Evolutionary conservation across 148 eudicot species (phyloP).

Genomic region (Vaccinium corymbosum): DNA sequence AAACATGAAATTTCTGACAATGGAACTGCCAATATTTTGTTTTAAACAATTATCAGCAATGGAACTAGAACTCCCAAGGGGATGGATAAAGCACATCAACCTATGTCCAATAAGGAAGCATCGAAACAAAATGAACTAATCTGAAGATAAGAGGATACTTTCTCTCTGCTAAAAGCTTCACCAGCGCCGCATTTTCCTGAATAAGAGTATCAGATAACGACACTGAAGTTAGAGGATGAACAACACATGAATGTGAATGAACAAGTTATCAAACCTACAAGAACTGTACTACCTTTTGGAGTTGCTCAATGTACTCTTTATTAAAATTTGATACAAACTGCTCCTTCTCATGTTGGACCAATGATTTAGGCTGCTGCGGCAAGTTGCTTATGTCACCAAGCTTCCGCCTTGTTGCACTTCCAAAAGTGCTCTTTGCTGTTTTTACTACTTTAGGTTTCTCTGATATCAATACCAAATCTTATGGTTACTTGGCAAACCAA

Average conservation of each 20-base stretch:
- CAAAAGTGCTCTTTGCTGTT: slow-evolving; percentile 11
- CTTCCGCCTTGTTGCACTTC: slow-evolving; percentile 28
- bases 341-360: slow-evolving; percentile 20
- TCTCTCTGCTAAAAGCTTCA: slow-evolving; percentile 39
- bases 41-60: not conserved
- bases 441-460: slow-evolving; percentile 24
- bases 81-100: not conserved
- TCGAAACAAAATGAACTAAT: slow-evolving; percentile 1
- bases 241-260: not conserved
- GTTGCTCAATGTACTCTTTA: slow-evolving; percentile 34
- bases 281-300: slow-evolving; percentile 36
- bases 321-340: slow-evolving; percentile 15
- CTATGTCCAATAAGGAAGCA: not conserved
- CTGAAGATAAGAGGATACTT: slow-evolving; percentile 37
- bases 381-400: slow-evolving; percentile 44
- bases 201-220: not conserved
- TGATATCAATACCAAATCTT: slow-evolving; percentile 14
- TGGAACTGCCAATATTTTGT: not conserved
- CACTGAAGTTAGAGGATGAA: slow-evolving; percentile 1
- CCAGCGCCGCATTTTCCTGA: slow-evolving; percentile 39
- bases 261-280: not conserved
- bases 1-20: not conserved
- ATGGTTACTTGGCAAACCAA: not conserved
- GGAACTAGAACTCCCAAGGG: not conserved
- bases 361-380: slow-evolving; percentile 19